Conservation (phyloP, 495 filamentous ascomycete genomes). For the Copromyces sp. region DNA sequence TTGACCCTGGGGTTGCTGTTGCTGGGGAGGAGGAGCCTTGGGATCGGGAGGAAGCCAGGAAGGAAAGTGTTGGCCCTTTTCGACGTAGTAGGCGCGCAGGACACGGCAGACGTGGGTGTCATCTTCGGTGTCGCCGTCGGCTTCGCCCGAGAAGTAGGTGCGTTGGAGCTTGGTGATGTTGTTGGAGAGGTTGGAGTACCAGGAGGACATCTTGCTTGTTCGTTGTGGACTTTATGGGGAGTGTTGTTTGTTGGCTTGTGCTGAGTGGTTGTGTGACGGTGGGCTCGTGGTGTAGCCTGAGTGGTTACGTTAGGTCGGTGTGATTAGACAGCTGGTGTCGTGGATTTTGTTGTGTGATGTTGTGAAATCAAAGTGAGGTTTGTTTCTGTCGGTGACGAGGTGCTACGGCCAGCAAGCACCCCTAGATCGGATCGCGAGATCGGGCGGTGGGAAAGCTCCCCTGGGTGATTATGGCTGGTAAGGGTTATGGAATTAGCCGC, state of each 20-base stretch:
- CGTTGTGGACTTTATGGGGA: not conserved
- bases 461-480: not conserved
- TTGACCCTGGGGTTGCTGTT: constrained; percentile 35
- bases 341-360: not conserved
- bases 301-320: not conserved
- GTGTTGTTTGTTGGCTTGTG: not conserved
- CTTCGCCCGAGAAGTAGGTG: constrained; percentile 64
- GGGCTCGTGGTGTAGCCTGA: not conserved
- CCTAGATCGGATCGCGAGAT: not conserved
- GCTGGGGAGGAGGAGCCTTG: constrained; percentile 50
- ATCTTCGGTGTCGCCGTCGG: constrained; percentile 88
- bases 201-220: constrained; percentile 55
- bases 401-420: not conserved
- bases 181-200: constrained; percentile 68
- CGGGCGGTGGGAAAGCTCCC: not conserved
- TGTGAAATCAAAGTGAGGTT: not conserved
- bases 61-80: constrained; percentile 76
- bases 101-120: constrained; percentile 91
- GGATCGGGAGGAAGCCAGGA: constrained; percentile 84
- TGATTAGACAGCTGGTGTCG: not conserved
- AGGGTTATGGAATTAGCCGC: not conserved
- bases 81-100: constrained; percentile 86
- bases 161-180: constrained; percentile 72
- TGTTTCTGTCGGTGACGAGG: not conserved
- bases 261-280: not conserved